These are phyloP conservation scores for Ilex paraguariensis DNA, from an alignment of 305 asterid species.

Conservation along the genomic window DNA sequence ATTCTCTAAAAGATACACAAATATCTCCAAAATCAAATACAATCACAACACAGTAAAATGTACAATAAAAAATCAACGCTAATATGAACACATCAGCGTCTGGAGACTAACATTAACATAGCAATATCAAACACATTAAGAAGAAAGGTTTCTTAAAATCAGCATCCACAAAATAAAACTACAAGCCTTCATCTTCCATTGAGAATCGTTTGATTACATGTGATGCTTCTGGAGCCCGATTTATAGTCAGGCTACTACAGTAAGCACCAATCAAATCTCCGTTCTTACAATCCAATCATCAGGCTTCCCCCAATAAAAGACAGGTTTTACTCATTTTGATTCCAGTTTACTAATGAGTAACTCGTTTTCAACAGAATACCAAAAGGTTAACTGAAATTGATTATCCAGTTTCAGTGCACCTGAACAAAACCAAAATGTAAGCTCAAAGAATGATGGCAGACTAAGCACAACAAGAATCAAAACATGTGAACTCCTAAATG, in stretches of 20 bases:
- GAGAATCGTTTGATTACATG: constrained; percentile 27
- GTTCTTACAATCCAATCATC: constrained; percentile 43
- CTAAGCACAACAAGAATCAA: too few species aligned
- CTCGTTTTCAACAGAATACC: too few species aligned
- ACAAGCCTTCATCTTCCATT: constrained; percentile 36
- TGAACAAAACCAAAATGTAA: background rate
- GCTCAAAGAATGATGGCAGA: background rate
- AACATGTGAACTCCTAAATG: too few species aligned
- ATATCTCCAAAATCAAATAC: too few species aligned
- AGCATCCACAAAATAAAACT: background rate
- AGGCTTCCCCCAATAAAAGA: constrained; percentile 17
- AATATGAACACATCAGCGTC: background rate
- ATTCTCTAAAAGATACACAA: too few species aligned
- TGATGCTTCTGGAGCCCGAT: constrained; percentile 43
- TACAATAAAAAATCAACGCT: background rate
- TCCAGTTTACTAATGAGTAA: too few species aligned
- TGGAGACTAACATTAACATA: too few species aligned
- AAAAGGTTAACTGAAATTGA: background rate
- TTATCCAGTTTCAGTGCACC: too few species aligned
- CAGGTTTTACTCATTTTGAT: too few species aligned
- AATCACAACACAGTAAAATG: too few species aligned
- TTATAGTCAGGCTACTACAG: constrained; percentile 42
- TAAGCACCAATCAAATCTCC: constrained; percentile 52
- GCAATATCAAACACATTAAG: too few species aligned
- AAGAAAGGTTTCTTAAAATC: too few species aligned